These are phyloP conservation scores for Corymbia maculata DNA, from an alignment of 345 rosid genomes.

Conservation along the genomic window DNA sequence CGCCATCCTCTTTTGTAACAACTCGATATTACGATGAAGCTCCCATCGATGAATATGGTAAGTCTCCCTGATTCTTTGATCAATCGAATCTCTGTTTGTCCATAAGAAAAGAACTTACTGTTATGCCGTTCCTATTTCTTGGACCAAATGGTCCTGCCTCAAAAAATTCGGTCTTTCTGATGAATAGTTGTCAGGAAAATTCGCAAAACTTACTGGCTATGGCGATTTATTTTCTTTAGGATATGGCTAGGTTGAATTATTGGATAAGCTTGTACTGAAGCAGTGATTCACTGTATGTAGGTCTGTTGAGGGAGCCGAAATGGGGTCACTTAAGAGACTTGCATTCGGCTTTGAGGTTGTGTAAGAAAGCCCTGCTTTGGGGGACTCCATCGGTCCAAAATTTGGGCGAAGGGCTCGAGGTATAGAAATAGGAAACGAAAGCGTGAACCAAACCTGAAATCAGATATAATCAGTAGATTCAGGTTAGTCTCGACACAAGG, in stretches of 20 bases:
- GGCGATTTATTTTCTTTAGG: not conserved
- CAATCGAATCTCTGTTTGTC: not conserved
- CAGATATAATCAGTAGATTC: not conserved
- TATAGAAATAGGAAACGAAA: not conserved
- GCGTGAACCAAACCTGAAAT: not conserved
- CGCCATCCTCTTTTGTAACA: conserved; percentile 32
- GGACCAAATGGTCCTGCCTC: not conserved
- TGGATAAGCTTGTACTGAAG: not conserved
- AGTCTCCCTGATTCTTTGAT: not conserved
- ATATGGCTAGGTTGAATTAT: not conserved
- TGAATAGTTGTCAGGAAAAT: not conserved
- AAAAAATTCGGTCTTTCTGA: not conserved
- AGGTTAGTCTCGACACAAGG: not conserved
- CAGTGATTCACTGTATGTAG: not conserved
- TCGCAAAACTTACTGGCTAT: not conserved
- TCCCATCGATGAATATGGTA: conserved; percentile 43
- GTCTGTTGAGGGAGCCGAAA: conserved; percentile 37
- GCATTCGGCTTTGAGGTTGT: conserved; percentile 23
- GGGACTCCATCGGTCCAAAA: conserved; percentile 14
- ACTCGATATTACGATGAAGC: conserved; percentile 48
- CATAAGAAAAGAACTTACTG: not conserved
- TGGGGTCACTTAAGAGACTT: conserved; percentile 45
- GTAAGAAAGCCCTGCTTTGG: conserved; percentile 28
- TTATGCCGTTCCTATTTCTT: not conserved
- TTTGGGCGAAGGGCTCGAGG: conserved; percentile 17